phyloP scores from a whole-genome alignment of 495 filamentous ascomycete genomes.

The Choiromyces venosus region DNA sequence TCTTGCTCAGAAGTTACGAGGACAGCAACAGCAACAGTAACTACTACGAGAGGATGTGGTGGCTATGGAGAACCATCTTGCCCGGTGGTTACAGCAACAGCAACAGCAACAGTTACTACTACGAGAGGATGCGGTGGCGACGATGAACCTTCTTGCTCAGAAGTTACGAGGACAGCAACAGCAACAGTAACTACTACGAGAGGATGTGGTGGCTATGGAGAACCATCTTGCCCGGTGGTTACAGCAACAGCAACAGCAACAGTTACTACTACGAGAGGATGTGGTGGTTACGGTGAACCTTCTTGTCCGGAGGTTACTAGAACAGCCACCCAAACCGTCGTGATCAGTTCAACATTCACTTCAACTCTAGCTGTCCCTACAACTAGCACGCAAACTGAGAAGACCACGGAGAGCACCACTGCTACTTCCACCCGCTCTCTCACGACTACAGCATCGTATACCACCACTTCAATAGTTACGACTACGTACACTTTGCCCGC shows the following conservation, averaged over 20 bases:
- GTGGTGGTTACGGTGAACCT: background rate
- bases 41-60: background rate
- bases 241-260: background rate
- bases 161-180: background rate
- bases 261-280: background rate
- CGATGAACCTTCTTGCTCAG: no score
- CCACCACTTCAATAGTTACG: constrained; percentile 19
- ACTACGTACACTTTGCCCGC: constrained; percentile 19
- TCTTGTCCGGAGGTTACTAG: background rate
- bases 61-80: background rate
- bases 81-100: background rate
- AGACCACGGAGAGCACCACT: constrained; percentile 3
- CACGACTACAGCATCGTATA: constrained; percentile 19
- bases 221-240: no score
- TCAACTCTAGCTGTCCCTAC: constrained; percentile 20
- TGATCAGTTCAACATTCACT: constrained; percentile 27
- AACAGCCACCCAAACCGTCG: constrained; percentile 24
- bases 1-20: background rate
- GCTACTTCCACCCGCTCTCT: constrained; percentile 6
- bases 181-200: background rate
- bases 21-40: no score
- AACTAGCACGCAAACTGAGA: constrained; percentile 4
- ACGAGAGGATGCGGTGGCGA: no score
- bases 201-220: no score
- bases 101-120: no score